phyloP scores from a whole-genome alignment of 352 stramenopile species.

The Pythium insidiosum region DNA sequence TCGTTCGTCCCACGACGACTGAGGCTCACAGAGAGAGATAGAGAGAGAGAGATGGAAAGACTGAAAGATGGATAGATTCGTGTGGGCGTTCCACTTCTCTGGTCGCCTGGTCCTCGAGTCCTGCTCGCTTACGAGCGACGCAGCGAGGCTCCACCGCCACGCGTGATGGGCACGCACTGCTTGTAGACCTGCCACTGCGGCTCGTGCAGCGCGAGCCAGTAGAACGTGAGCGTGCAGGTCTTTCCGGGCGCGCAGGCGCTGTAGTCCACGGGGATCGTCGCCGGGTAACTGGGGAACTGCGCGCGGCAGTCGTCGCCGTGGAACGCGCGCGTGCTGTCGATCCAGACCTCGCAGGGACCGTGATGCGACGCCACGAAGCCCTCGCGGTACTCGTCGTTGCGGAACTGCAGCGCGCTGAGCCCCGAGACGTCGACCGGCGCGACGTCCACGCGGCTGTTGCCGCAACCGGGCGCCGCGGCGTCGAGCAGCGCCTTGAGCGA shows the following conservation, averaged over 20 bases:
- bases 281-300: conserved; percentile 16
- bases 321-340: conserved; percentile 21
- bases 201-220: no score
- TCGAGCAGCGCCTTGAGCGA: conserved; percentile 20
- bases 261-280: conserved; percentile 21
- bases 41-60: background rate
- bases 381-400: conserved; percentile 24
- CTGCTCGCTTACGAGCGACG: no score
- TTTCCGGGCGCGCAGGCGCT: conserved; percentile 11
- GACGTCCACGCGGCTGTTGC: conserved; percentile 23
- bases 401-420: conserved; percentile 18
- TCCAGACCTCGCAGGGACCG: conserved; percentile 31
- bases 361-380: conserved; percentile 28
- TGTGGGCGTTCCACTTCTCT: no score
- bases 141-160: no score
- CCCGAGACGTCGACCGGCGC: conserved; percentile 17
- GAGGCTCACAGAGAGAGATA: background rate
- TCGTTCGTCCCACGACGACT: background rate
- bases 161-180: background rate
- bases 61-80: no score
- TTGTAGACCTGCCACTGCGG: no score
- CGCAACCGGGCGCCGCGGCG: conserved; percentile 13
- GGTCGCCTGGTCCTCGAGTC: no score
- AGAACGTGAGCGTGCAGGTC: conserved; percentile 15
- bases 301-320: conserved; percentile 26